These are phyloP conservation scores for Microdochium trichocladiopsis DNA, from an alignment of 2,329 filamentous ascomycete genomes.

Conservation along the genomic window DNA sequence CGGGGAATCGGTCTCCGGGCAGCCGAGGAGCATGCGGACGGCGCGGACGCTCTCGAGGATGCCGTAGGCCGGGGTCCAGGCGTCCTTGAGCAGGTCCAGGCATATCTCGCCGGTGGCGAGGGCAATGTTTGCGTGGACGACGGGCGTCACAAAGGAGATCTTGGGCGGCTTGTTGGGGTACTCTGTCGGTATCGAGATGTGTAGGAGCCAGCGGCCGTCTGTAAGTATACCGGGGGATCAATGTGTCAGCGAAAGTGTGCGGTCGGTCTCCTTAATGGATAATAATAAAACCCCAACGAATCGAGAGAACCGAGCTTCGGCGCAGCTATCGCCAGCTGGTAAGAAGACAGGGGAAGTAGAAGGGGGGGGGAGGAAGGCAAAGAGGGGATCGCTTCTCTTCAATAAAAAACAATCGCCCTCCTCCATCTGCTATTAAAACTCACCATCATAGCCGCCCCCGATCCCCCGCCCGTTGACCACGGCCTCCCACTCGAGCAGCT, in stretches of 20 bases:
- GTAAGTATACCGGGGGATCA: constrained; percentile 6
- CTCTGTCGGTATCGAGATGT: constrained; percentile 64
- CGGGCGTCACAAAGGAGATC: constrained; percentile 74
- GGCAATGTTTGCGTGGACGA: constrained; percentile 76
- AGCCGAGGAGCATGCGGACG: constrained; percentile 61
- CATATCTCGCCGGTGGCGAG: constrained; percentile 81
- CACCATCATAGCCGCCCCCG: constrained; percentile 50
- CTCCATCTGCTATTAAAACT: too few species aligned
- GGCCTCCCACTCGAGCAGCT: constrained; percentile 51
- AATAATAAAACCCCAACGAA: too few species aligned
- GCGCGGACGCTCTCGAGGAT: constrained; percentile 68
- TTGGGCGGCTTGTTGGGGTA: constrained; percentile 76
- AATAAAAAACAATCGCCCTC: too few species aligned
- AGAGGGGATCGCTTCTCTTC: too few species aligned
- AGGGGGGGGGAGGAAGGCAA: not conserved
- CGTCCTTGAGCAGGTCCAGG: constrained; percentile 72
- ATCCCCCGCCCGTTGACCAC: constrained; percentile 53
- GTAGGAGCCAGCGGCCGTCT: constrained; percentile 76
- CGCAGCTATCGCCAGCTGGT: too few species aligned
- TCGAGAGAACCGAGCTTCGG: too few species aligned
- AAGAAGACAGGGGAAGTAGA: not conserved
- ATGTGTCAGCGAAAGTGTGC: too few species aligned
- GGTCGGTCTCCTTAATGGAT: too few species aligned
- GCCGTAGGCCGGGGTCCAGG: constrained; percentile 83
- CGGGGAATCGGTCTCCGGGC: constrained; percentile 66